Conservation (phyloP, 139 green algal genomes). For the Picochlorum sp. region DNA sequence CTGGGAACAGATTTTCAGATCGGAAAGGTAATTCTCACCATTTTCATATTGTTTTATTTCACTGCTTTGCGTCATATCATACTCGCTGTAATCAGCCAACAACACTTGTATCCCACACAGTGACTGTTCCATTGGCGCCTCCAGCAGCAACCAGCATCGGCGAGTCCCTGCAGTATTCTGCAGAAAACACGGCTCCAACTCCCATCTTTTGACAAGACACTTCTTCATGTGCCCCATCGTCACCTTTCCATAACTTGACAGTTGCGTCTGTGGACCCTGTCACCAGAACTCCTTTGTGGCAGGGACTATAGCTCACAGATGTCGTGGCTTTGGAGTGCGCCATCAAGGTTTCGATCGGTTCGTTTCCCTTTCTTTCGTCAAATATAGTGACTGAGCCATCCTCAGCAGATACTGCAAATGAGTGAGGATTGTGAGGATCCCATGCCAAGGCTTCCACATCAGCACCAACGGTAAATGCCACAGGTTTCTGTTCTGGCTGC, state of each 20-base stretch:
- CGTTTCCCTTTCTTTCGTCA: constrained; percentile 44
- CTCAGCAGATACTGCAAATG: constrained; percentile 81
- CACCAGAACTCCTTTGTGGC: constrained; percentile 58
- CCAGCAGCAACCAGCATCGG: constrained; percentile 67
- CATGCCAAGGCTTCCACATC: constrained; percentile 86
- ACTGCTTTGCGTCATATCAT: no score
- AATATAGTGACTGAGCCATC: constrained; percentile 62
- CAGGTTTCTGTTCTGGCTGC: constrained; percentile 19
- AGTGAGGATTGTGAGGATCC: constrained; percentile 62
- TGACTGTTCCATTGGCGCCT: constrained; percentile 69
- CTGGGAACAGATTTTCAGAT: constrained; percentile 18
- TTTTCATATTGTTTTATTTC: no score
- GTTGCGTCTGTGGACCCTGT: constrained; percentile 90
- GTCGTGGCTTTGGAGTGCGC: constrained; percentile 81
- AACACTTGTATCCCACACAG: constrained; percentile 69
- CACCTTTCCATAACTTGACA: constrained; percentile 82
- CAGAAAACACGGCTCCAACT: constrained; percentile 67
- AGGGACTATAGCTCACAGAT: constrained; percentile 57
- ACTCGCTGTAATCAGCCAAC: not conserved
- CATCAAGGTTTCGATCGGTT: constrained; percentile 60
- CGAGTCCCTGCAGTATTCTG: constrained; percentile 54
- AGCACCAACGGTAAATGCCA: constrained; percentile 57
- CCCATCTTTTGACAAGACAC: constrained; percentile 64
- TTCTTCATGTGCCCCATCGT: constrained; percentile 39
- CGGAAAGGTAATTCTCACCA: not conserved